Conservation (phyloP, 306 rosid species). For the Cucurbita argyrosperma region DNA sequence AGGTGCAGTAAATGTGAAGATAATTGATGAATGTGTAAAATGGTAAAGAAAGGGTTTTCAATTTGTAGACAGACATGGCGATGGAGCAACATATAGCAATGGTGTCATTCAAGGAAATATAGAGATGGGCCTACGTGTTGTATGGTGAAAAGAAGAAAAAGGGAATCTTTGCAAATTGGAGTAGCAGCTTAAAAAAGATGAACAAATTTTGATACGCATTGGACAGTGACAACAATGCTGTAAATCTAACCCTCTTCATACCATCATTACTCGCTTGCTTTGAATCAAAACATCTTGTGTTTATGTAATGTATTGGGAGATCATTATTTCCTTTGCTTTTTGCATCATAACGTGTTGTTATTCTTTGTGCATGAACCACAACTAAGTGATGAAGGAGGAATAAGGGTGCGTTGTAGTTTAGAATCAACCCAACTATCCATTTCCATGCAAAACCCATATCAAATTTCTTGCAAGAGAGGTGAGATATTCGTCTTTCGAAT, state of each 20-base stretch:
- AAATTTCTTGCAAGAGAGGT: background rate
- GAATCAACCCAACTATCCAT: background rate
- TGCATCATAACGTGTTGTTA: no score
- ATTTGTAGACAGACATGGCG: background rate
- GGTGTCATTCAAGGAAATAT: background rate
- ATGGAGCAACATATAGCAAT: background rate
- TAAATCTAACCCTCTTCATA: background rate
- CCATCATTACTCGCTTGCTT: background rate
- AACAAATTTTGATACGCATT: background rate
- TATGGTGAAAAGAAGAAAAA: background rate
- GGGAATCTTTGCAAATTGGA: background rate
- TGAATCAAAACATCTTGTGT: background rate
- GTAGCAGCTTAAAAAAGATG: background rate
- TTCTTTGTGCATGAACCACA: no score
- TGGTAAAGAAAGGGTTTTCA: background rate
- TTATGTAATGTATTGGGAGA: background rate
- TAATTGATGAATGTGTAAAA: background rate
- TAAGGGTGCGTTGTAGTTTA: no score
- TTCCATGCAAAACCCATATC: background rate
- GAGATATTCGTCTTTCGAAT: constrained; percentile 16
- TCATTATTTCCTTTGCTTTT: no score
- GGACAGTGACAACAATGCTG: background rate
- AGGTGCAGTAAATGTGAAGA: background rate
- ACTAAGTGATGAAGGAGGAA: no score
- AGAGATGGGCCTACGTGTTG: background rate